phyloP scores from a whole-genome alignment of 164 flowering plant genomes.

The Saururus chinensis region DNA sequence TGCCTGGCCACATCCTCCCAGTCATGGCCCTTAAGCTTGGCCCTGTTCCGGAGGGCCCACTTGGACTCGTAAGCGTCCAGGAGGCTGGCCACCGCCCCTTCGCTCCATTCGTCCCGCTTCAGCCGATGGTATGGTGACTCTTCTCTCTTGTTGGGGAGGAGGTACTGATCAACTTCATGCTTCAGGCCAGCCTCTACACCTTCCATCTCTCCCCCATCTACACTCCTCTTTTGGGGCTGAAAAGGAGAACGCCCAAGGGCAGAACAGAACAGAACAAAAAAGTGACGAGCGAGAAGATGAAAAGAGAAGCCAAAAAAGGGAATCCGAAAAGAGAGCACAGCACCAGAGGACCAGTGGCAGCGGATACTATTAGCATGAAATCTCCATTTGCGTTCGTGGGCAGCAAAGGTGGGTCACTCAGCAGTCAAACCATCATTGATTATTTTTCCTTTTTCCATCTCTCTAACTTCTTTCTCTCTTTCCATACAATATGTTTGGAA shows the following conservation, averaged over 20 bases:
- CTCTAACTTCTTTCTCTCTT: neutral
- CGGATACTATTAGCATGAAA: slow-evolving; percentile 1
- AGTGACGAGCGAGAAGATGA: too few species aligned
- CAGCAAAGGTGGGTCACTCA: slow-evolving; percentile 28
- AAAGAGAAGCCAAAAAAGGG: neutral
- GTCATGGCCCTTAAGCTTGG: slow-evolving; percentile 94
- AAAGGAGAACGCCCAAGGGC: too few species aligned
- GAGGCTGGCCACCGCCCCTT: slow-evolving; percentile 76
- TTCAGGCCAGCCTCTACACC: slow-evolving; percentile 21
- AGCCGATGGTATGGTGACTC: slow-evolving; percentile 36
- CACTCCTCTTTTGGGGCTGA: slow-evolving; percentile 12
- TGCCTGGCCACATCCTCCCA: slow-evolving; percentile 86
- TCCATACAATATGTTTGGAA: neutral
- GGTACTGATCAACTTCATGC: slow-evolving; percentile 1
- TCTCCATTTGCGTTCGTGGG: slow-evolving; percentile 26
- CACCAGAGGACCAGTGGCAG: slow-evolving; percentile 25
- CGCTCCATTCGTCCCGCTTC: slow-evolving; percentile 94
- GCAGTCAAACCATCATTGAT: slow-evolving; percentile 15
- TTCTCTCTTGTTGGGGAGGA: slow-evolving; percentile 6
- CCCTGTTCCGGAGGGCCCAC: slow-evolving; percentile 81
- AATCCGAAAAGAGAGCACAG: slow-evolving; percentile 5
- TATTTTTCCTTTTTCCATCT: neutral
- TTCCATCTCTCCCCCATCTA: slow-evolving; percentile 44
- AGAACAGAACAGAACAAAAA: too few species aligned
- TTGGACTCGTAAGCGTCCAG: slow-evolving; percentile 82